Percentiles rank a stretch among this genome's conserved stretches.
These are phyloP conservation scores for Neonectria ditissima DNA, from an alignment of 2,329 filamentous ascomycete genomes.

Conservation along the genomic window DNA sequence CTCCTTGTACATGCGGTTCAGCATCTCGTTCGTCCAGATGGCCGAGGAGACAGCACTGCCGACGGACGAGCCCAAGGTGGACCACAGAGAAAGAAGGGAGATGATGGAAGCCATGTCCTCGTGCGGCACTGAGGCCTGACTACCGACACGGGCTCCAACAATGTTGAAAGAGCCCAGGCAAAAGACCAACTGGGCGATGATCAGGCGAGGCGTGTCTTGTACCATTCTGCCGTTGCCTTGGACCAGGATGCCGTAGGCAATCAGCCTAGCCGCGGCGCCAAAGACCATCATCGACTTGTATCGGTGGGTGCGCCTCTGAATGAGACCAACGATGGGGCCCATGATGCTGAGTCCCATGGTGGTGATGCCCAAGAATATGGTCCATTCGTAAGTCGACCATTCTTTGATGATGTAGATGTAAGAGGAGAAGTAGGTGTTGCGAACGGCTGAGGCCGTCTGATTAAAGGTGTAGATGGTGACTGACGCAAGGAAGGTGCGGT, in stretches of 20 bases:
- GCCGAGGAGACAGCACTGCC: conserved; percentile 53
- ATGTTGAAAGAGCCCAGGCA: conserved; percentile 53
- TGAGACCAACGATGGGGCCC: conserved; percentile 51
- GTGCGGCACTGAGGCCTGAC: conserved; percentile 57
- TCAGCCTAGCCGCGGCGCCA: conserved; percentile 50
- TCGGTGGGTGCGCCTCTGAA: conserved; percentile 52
- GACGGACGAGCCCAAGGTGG: conserved; percentile 52
- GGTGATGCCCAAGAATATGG: conserved; percentile 54
- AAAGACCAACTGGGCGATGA: conserved; percentile 52
- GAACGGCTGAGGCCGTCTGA: conserved; percentile 50
- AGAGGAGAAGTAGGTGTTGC: conserved; percentile 53
- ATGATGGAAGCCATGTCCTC: conserved; percentile 56
- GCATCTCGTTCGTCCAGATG: conserved; percentile 56
- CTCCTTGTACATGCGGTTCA: conserved; percentile 48
- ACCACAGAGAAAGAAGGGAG: conserved; percentile 54
- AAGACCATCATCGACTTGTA: conserved; percentile 57
- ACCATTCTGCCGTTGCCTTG: conserved; percentile 46
- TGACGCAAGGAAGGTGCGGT: conserved; percentile 48
- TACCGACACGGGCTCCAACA: conserved; percentile 55
- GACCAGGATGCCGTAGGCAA: conserved; percentile 53
- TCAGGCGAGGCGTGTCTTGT: conserved; percentile 49
- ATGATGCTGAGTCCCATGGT: conserved; percentile 54
- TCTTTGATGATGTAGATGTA: conserved; percentile 56
- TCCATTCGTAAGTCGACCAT: conserved; percentile 57
- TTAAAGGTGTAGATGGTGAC: conserved; percentile 49